phyloP scores from a whole-genome alignment of 805 yeast genomes.

The Cyberlindnera amylophila region DNA sequence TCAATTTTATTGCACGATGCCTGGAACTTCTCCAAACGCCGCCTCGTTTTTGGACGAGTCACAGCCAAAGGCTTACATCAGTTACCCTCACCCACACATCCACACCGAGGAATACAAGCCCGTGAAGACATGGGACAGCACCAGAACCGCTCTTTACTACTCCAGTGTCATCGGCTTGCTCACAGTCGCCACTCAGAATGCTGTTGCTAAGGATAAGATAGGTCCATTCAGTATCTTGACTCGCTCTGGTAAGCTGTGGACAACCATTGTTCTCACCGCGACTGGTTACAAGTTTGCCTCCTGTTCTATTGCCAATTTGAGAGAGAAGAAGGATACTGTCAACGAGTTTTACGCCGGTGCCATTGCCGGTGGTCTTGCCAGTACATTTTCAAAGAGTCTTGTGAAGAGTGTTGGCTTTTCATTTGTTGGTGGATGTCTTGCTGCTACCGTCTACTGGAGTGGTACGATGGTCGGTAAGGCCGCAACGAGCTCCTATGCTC shows the following conservation, averaged over 20 bases:
- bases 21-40: not conserved
- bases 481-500: slow-evolving; percentile 35
- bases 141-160: slow-evolving; percentile 42
- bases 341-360: slow-evolving; percentile 50
- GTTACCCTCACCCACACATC: slow-evolving; percentile 20
- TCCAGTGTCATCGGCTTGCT: slow-evolving; percentile 44
- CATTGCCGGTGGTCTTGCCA: slow-evolving; percentile 42
- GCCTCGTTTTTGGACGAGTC: slow-evolving; percentile 1
- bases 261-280: slow-evolving; percentile 47
- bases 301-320: slow-evolving; percentile 50
- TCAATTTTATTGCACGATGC: not conserved
- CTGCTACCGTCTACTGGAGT: slow-evolving; percentile 50
- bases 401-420: slow-evolving; percentile 45
- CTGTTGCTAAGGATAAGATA: slow-evolving; percentile 38
- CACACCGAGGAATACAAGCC: slow-evolving; percentile 46
- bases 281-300: slow-evolving; percentile 41
- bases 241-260: slow-evolving; percentile 29
- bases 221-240: slow-evolving; percentile 33
- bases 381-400: slow-evolving; percentile 31
- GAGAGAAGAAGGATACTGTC: slow-evolving; percentile 60
- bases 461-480: slow-evolving; percentile 34
- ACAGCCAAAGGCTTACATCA: slow-evolving; percentile 11
- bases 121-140: slow-evolving; percentile 49
- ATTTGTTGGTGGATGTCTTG: slow-evolving; percentile 38
- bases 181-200: slow-evolving; percentile 47